Conservation (phyloP, 2,329 filamentous ascomycete genomes). For the Diaporthe amygdali region DNA sequence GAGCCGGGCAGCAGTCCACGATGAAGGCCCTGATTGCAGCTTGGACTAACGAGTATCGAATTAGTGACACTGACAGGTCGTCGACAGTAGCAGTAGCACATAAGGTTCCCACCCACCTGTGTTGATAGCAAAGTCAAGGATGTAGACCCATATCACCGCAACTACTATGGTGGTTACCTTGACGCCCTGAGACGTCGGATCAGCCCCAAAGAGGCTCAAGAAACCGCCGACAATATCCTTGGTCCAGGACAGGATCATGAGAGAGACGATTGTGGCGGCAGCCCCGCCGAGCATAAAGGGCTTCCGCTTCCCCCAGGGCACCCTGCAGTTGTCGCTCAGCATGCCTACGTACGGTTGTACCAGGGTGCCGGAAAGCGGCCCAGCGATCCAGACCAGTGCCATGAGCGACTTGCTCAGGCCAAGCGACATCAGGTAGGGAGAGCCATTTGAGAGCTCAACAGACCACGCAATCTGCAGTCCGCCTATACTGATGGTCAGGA, state of each 20-base stretch:
- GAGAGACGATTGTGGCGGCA: conserved; percentile 67
- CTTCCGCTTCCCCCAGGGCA: conserved; percentile 78
- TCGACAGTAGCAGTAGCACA: not conserved
- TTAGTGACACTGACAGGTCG: conserved; percentile 7
- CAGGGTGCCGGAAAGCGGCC: conserved; percentile 77
- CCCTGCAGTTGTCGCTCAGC: conserved; percentile 77
- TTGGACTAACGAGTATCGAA: conserved; percentile 66
- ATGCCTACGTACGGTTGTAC: conserved; percentile 86
- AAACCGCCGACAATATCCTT: conserved; percentile 73
- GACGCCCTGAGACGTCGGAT: conserved; percentile 67
- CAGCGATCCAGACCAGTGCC: conserved; percentile 85
- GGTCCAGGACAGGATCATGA: conserved; percentile 77
- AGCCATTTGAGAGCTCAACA: conserved; percentile 92
- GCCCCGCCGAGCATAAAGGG: conserved; percentile 81
- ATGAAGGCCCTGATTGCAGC: conserved; percentile 91
- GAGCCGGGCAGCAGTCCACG: conserved; percentile 87
- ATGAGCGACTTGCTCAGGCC: conserved; percentile 84
- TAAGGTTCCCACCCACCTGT: conserved; percentile 62
- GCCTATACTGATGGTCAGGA: conserved; percentile 85
- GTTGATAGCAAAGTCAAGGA: conserved; percentile 94
- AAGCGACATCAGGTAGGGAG: conserved; percentile 80
- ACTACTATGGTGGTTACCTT: conserved; percentile 73
- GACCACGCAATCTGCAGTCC: conserved; percentile 96
- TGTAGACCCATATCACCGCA: conserved; percentile 86
- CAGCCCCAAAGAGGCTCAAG: conserved; percentile 72